These are phyloP conservation scores for Celoporthe dispersa DNA, from an alignment of 2,329 filamentous ascomycete genomes.

Conservation along the genomic window DNA sequence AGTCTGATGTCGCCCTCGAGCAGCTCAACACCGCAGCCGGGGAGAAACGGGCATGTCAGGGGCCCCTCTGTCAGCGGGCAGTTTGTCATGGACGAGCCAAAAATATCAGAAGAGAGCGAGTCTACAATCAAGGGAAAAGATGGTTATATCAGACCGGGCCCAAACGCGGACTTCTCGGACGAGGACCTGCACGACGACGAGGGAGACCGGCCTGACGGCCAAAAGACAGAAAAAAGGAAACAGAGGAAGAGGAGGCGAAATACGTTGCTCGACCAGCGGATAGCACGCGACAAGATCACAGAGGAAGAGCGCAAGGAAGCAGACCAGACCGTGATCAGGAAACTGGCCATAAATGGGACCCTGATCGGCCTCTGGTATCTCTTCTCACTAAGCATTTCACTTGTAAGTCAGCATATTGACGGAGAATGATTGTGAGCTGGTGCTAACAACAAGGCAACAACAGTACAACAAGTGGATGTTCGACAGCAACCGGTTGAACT, in stretches of 20 bases:
- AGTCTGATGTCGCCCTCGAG: conserved; percentile 51
- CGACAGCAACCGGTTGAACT: conserved; percentile 80
- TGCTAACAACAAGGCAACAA: conserved; percentile 10
- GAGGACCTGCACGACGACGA: conserved; percentile 83
- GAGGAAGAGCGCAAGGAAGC: conserved; percentile 76
- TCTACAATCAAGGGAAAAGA: conserved; percentile 30
- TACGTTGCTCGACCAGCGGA: conserved; percentile 70
- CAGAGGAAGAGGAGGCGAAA: conserved; percentile 69
- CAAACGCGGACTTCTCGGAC: conserved; percentile 62
- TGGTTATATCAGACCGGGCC: conserved; percentile 29
- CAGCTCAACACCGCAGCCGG: conserved; percentile 31
- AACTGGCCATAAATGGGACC: conserved; percentile 73
- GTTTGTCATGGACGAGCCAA: conserved; percentile 44
- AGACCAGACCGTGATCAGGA: conserved; percentile 72
- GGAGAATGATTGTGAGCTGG: too few species aligned
- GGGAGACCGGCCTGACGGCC: conserved; percentile 81
- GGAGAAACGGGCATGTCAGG: conserved; percentile 35
- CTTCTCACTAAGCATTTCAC: conserved; percentile 90
- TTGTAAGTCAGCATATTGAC: conserved; percentile 60
- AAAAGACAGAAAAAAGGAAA: conserved; percentile 72
- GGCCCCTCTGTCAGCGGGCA: conserved; percentile 38
- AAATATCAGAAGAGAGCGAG: conserved; percentile 51
- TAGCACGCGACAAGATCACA: conserved; percentile 65
- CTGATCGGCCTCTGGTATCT: conserved; percentile 87
- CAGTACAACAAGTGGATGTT: conserved; percentile 99